A percentile compares a stretch with the other conserved stretches of the same genome.
These are phyloP conservation scores for Trichosporon sp. DNA, from an alignment of 1,284 basidiomycete genomes.

Conservation along the genomic window DNA sequence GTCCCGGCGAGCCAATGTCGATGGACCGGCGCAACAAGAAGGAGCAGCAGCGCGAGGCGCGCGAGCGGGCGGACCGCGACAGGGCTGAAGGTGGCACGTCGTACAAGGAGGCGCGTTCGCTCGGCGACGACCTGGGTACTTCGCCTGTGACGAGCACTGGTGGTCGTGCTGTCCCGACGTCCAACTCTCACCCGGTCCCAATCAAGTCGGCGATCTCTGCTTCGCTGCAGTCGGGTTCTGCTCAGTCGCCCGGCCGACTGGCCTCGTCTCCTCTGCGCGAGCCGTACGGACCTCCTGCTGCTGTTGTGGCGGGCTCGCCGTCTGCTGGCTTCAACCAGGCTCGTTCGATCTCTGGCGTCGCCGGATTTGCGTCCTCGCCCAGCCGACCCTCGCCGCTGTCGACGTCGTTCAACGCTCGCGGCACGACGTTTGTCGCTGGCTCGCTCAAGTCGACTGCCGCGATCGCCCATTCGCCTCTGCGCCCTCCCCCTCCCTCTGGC, in stretches of 20 bases:
- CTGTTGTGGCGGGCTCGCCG: conserved; percentile 32
- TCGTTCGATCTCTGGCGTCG: conserved; percentile 20
- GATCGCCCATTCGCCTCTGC: conserved; percentile 30
- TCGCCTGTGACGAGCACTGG: conserved; percentile 4
- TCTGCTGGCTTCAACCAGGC: conserved; percentile 37
- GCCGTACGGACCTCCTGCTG: conserved; percentile 42
- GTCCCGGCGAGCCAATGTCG: conserved; percentile 85
- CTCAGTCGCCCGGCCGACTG: conserved; percentile 15
- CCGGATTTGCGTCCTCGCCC: conserved; percentile 37
- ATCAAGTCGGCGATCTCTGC: conserved; percentile 40
- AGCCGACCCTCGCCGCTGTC: conserved; percentile 40
- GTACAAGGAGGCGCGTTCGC: conserved; percentile 6
- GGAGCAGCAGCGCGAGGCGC: conserved; percentile 69
- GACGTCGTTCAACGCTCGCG: conserved; percentile 31
- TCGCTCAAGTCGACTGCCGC: conserved; percentile 33
- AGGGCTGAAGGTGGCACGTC: background rate
- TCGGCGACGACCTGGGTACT: conserved; percentile 11
- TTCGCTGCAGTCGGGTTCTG: conserved; percentile 31
- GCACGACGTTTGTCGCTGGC: conserved; percentile 32
- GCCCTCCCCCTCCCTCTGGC: conserved; percentile 32
- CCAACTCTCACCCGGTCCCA: conserved; percentile 32
- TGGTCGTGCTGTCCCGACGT: conserved; percentile 9
- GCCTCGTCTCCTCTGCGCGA: conserved; percentile 42
- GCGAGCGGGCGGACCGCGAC: conserved; percentile 22
- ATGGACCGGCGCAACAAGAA: conserved; percentile 99